A percentile compares a stretch with the other conserved stretches of the same genome.
Evolutionary conservation across 257 asterid species (phyloP).

Genomic region (Solanum rostratum): DNA sequence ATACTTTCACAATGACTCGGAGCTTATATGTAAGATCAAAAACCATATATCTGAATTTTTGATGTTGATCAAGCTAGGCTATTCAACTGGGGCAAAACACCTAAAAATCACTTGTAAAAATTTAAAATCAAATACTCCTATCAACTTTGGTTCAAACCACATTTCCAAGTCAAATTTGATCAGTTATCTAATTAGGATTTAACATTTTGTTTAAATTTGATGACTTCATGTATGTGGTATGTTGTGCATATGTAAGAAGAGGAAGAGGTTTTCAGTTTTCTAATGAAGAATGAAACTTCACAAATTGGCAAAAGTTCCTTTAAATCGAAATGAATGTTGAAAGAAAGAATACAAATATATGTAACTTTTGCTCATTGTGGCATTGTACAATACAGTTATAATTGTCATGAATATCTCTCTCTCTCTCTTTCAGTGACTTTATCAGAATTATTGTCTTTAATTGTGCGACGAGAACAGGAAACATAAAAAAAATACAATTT

Average conservation of each 20-base stretch:
- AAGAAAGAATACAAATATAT: background rate
- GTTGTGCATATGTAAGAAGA: background rate
- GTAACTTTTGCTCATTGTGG: background rate
- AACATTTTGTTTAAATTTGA: too few species aligned
- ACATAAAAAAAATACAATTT: background rate
- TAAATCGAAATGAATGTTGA: background rate
- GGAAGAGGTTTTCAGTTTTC: background rate
- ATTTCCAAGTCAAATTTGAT: background rate
- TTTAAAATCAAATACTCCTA: background rate
- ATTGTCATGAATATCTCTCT: background rate
- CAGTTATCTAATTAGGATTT: background rate
- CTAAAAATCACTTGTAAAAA: background rate
- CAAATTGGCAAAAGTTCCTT: background rate
- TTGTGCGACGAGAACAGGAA: background rate
- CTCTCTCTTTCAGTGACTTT: background rate
- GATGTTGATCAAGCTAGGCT: background rate
- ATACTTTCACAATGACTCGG: background rate
- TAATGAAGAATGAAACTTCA: background rate
- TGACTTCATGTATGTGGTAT: too few species aligned
- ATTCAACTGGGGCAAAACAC: background rate
- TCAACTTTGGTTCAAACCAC: background rate
- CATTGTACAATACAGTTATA: background rate
- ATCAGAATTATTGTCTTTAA: background rate
- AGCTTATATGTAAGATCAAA: background rate
- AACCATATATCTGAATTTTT: background rate